Conservation (phyloP, 208 protist genomes). For the Trypanosoma brucei region DNA sequence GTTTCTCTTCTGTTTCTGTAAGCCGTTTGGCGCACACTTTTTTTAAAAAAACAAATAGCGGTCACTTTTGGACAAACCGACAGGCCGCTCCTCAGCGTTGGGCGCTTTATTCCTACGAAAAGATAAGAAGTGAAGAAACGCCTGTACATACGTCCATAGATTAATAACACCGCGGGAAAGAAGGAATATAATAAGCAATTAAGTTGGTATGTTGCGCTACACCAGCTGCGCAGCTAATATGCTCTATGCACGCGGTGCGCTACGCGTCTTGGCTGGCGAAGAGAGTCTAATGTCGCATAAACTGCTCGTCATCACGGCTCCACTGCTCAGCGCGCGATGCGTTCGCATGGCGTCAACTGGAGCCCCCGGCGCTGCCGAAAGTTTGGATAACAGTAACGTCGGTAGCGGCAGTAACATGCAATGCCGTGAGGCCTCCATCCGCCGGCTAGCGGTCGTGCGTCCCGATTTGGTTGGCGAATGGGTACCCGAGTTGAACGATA, state of each 20-base stretch:
- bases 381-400: not conserved
- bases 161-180: not conserved
- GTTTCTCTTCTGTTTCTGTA: not conserved
- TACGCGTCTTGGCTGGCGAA: not conserved
- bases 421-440: slow-evolving; percentile 15
- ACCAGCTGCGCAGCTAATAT: not conserved
- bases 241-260: not conserved
- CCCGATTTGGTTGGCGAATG: slow-evolving; percentile 79
- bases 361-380: not conserved
- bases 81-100: not conserved
- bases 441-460: slow-evolving; percentile 53
- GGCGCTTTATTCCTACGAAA: not conserved
- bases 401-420: not conserved
- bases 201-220: not conserved
- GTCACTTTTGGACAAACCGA: no score
- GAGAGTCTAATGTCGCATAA: not conserved
- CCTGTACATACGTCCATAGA: no score
- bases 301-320: not conserved
- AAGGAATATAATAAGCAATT: not conserved
- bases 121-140: not conserved
- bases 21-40: not conserved
- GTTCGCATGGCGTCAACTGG: slow-evolving; percentile 1
- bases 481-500: slow-evolving; percentile 76
- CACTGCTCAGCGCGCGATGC: not conserved
- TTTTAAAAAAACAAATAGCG: no score